Evolutionary conservation across 2,329 filamentous ascomycete genomes (phyloP).

Genomic region (Gaeumannomyces sp.): DNA sequence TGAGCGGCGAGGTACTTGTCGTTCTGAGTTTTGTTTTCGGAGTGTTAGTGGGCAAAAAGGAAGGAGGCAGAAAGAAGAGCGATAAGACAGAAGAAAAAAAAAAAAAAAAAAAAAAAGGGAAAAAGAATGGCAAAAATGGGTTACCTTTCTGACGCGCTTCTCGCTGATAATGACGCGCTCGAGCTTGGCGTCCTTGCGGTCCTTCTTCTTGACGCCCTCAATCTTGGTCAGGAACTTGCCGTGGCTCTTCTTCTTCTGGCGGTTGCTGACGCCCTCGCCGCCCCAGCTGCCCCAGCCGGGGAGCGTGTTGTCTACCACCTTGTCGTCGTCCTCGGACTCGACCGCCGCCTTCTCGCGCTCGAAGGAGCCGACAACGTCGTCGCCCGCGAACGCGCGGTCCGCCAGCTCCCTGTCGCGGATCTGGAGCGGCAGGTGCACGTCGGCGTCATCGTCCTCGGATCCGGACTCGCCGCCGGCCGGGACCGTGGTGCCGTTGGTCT

Average conservation of each 20-base stretch:
- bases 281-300: slow-evolving; percentile 94
- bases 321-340: slow-evolving; percentile 72
- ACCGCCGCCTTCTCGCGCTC: slow-evolving; percentile 69
- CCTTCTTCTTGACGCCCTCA: slow-evolving; percentile 67
- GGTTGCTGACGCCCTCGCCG: slow-evolving; percentile 71
- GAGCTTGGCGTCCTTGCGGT: slow-evolving; percentile 77
- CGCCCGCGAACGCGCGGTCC: slow-evolving; percentile 77
- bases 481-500: too few species aligned
- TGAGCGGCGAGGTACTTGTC: slow-evolving; percentile 77
- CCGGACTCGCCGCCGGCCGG: slow-evolving; percentile 38
- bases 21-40: slow-evolving; percentile 46
- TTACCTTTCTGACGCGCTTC: slow-evolving; percentile 80
- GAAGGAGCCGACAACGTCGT: slow-evolving; percentile 78
- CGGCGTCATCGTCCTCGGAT: slow-evolving; percentile 38
- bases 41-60: slow-evolving; percentile 5
- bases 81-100: background rate
- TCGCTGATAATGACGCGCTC: slow-evolving; percentile 87
- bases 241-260: slow-evolving; percentile 37
- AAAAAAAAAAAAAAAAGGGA: slow-evolving; percentile 7
- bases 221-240: slow-evolving; percentile 58
- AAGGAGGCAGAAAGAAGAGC: background rate
- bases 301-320: slow-evolving; percentile 75
- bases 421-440: slow-evolving; percentile 44
- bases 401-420: slow-evolving; percentile 63
- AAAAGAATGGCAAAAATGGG: too few species aligned